phyloP scores from a whole-genome alignment of 2,329 filamentous ascomycete genomes.

The Alternaria brassicicola region DNA sequence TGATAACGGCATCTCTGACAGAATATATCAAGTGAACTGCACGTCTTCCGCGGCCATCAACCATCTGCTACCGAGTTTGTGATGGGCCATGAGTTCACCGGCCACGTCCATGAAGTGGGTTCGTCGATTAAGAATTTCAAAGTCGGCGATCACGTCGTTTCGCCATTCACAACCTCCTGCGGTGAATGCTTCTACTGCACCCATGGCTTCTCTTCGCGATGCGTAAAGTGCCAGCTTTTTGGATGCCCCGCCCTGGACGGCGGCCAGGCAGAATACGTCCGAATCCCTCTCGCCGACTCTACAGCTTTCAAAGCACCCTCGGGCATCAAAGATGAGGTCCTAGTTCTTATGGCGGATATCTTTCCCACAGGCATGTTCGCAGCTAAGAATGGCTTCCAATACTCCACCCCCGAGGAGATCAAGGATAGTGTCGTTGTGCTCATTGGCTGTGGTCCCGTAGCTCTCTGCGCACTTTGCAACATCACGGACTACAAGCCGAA shows the following conservation, averaged over 20 bases:
- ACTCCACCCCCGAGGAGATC: conserved; percentile 63
- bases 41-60: conserved; percentile 84
- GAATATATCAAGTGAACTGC: conserved; percentile 69
- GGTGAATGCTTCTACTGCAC: conserved; percentile 85
- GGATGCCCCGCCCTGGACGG: conserved; percentile 74
- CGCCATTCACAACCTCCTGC: conserved; percentile 72
- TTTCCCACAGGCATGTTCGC: conserved; percentile 86
- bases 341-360: conserved; percentile 91
- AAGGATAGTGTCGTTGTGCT: conserved; percentile 74
- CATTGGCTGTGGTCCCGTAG: conserved; percentile 80
- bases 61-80: conserved; percentile 68
- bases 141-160: conserved; percentile 78
- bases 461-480: conserved; percentile 80
- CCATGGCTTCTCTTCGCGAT: conserved; percentile 77
- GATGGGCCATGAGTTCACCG: conserved; percentile 88
- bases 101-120: conserved; percentile 72
- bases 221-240: conserved; percentile 72
- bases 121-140: conserved; percentile 70
- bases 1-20: conserved; percentile 5
- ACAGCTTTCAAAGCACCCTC: conserved; percentile 77
- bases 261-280: conserved; percentile 77
- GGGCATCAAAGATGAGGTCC: conserved; percentile 72
- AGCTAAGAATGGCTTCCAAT: conserved; percentile 75
- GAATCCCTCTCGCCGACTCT: conserved; percentile 77
- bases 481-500: conserved; percentile 77